Evolutionary conservation across 2,329 filamentous ascomycete genomes (phyloP), one percentile per base, ranked within the genome.

Genomic region (Aspergillus spinulosporus): DNA sequence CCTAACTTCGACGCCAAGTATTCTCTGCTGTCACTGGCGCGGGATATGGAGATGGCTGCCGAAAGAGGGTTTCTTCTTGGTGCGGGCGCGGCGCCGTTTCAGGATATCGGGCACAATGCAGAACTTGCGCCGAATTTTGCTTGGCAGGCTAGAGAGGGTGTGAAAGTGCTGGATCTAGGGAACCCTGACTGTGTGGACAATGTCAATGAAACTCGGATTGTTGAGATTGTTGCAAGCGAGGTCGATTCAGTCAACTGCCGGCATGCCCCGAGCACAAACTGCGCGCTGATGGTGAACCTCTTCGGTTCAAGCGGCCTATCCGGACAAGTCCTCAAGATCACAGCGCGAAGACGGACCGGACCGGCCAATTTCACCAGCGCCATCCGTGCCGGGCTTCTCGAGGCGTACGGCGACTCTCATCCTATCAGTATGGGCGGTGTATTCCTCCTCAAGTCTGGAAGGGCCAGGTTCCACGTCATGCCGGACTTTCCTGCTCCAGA

Each of bases 251-350:
- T 40, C 4, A 43, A 48, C 5, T 54, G 37, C 6, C 52, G 37
- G 6, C 42, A 58, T 12, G 63, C 64, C 11, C 14, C 62, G 0
- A 70, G 60, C 2, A 64, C 68, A 1, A 73, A 73, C 31, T 78
- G 72, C 56, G 75, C 64, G 0, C 60, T 79, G 6, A 79, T 79
- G 77, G 69, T 68, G 36, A 79, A 79, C 51, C 62, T 79, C 0
- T 76, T 72, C 46, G 75, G 76, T 0, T 76, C 67, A 0, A 55
- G 61, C 2, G 76, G 76, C 0, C 29, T 62, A 1, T 28, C 67
- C 0, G 76, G 76, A 0, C 64, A 66, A 0, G 69, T 76, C 0
- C 50, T 79, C 2, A 74, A 73, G 39, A 61, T 79, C 11, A 70
- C 59, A 1, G 75, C 72, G 0, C 64, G 63, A 4, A 61, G 60